These are phyloP conservation scores for Martensiomyces pterosporus DNA, from an alignment of 192 early-diverging fungal species.

Conservation along the genomic window DNA sequence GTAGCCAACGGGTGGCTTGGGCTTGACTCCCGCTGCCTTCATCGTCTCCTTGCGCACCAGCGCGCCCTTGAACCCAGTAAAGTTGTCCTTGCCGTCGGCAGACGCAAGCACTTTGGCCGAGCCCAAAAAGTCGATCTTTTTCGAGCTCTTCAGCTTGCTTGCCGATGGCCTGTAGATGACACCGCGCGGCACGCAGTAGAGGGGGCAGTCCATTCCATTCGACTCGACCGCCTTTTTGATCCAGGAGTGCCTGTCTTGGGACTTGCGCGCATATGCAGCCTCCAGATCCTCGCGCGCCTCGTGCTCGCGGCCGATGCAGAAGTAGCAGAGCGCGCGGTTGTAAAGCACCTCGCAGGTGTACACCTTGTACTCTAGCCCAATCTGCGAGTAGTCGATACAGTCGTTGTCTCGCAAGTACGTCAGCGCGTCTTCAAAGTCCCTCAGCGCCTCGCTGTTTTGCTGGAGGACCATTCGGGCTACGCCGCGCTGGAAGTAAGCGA, in stretches of 20 bases:
- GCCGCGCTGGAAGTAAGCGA: conserved; percentile 91
- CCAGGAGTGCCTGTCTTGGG: conserved; percentile 63
- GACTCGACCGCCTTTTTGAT: conserved; percentile 61
- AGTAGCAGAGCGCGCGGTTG: conserved; percentile 82
- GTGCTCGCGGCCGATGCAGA: conserved; percentile 68
- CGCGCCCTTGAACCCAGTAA: conserved; percentile 52
- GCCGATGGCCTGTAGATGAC: conserved; percentile 80
- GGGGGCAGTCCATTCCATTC: conserved; percentile 58
- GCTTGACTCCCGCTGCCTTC: conserved; percentile 2
- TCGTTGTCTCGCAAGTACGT: conserved; percentile 77
- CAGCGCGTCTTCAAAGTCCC: conserved; percentile 78
- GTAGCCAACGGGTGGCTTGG: conserved; percentile 15
- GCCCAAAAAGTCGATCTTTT: conserved; percentile 75
- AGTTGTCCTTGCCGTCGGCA: conserved; percentile 49
- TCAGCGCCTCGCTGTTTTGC: conserved; percentile 64
- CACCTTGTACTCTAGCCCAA: conserved; percentile 87
- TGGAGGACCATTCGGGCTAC: conserved; percentile 73
- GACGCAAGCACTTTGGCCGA: conserved; percentile 82
- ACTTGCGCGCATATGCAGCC: conserved; percentile 50
- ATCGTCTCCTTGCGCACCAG: conserved; percentile 48
- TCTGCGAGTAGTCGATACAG: conserved; percentile 92
- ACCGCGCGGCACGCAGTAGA: conserved; percentile 75
- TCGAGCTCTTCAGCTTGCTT: conserved; percentile 78
- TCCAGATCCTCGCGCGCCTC: conserved; percentile 66
- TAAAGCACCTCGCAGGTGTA: conserved; percentile 86